phyloP scores from a whole-genome alignment of 306 rosid species.

The Malus domestica region ASM211411v1 NC_041803.1:16221501-16222000 shows the following conservation, averaged over 20 bases:
- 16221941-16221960: constrained; percentile 9
- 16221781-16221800: constrained; percentile 89
- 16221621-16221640: constrained; percentile 44
- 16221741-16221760: constrained; percentile 54
- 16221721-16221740: neutral
- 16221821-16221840: constrained; percentile 90
- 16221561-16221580: constrained; percentile 18
- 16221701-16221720: neutral
- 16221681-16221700: constrained; percentile 10
- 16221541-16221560: constrained; percentile 1
- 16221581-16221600: constrained; percentile 75
- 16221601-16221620: constrained; percentile 60
- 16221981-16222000: constrained; percentile 72
- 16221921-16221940: neutral
- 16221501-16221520: neutral
- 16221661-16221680: neutral
- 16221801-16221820: constrained; percentile 95
- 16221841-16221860: constrained; percentile 91
- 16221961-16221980: constrained; percentile 58
- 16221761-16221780: constrained; percentile 55
- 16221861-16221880: constrained; percentile 11
- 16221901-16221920: neutral
- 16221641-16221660: constrained; percentile 38
- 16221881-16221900: constrained; percentile 3
- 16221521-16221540: neutral